Percentiles rank a stretch among this genome's conserved stretches.
Conservation (phyloP, 2,329 filamentous ascomycete genomes). For the Penicillium sp. region DNA sequence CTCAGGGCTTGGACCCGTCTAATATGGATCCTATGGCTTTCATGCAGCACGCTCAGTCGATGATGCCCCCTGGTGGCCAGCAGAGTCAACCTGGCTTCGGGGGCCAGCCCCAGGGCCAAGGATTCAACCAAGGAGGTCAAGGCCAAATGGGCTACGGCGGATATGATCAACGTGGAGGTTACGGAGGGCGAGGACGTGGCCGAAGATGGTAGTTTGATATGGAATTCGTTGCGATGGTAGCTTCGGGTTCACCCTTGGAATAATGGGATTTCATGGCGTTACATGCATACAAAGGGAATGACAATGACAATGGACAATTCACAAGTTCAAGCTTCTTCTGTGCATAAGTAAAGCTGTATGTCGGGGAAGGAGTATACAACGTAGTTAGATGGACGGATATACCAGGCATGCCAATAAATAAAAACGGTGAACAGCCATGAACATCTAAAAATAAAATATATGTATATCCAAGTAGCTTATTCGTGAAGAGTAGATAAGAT, state of each 20-base stretch:
- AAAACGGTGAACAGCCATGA: neutral
- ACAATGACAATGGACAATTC: constrained; percentile 1
- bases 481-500: neutral
- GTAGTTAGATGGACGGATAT: neutral
- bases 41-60: constrained; percentile 53
- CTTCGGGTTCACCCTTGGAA: constrained; percentile 1
- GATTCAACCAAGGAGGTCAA: constrained; percentile 38
- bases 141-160: constrained; percentile 45
- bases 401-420: neutral
- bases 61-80: constrained; percentile 46
- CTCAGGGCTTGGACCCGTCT: constrained; percentile 53
- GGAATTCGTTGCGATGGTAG: constrained; percentile 6
- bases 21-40: constrained; percentile 55
- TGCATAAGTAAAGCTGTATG: constrained; percentile 7
- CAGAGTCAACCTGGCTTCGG: constrained; percentile 37
- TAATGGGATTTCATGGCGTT: constrained; percentile 19
- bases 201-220: constrained; percentile 37
- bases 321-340: neutral
- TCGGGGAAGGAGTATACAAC: neutral
- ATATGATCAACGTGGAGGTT: constrained; percentile 41
- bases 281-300: constrained; percentile 14
- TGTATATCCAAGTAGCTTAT: neutral
- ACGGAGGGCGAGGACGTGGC: constrained; percentile 39
- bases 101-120: constrained; percentile 33
- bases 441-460: neutral